phyloP scores from a whole-genome alignment of 1,284 basidiomycete genomes.

The Ceratobasidium sp. region DNA sequence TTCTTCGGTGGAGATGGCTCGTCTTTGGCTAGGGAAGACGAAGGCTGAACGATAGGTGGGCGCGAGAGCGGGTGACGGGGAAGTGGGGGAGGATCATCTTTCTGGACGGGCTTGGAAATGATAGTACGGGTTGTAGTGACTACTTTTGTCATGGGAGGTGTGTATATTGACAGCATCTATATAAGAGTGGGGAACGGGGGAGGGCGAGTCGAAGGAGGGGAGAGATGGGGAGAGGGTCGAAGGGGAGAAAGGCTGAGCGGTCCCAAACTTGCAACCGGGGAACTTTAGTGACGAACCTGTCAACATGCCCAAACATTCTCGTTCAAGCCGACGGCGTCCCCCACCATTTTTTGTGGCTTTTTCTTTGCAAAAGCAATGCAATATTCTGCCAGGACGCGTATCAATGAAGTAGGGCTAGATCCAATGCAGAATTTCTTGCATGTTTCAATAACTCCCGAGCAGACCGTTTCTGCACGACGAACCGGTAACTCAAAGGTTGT shows the following conservation, averaged over 20 bases:
- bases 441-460: slow-evolving; percentile 15
- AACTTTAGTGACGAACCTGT: slow-evolving; percentile 11
- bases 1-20: slow-evolving; percentile 21
- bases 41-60: neutral
- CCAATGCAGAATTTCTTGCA: neutral
- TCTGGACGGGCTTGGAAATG: slow-evolving; percentile 1
- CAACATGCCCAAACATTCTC: slow-evolving; percentile 32
- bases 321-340: neutral
- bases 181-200: neutral
- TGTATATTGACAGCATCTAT: slow-evolving; percentile 32
- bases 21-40: neutral
- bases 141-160: slow-evolving; percentile 13
- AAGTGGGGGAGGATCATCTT: slow-evolving; percentile 2
- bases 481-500: slow-evolving; percentile 20
- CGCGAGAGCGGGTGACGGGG: neutral
- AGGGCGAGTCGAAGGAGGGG: slow-evolving; percentile 2
- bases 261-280: slow-evolving; percentile 29
- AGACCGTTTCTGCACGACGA: neutral
- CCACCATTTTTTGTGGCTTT: too few relatives aligned
- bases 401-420: too few relatives aligned
- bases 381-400: too few relatives aligned
- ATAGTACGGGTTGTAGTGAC: slow-evolving; percentile 13
- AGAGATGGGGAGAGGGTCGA: neutral
- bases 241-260: slow-evolving; percentile 15
- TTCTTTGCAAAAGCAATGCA: too few relatives aligned